Percentiles rank a stretch among this genome's conserved stretches.
These are phyloP conservation scores for Cerrena zonata DNA, from an alignment of 1,284 basidiomycete species.

Conservation along the genomic window DNA sequence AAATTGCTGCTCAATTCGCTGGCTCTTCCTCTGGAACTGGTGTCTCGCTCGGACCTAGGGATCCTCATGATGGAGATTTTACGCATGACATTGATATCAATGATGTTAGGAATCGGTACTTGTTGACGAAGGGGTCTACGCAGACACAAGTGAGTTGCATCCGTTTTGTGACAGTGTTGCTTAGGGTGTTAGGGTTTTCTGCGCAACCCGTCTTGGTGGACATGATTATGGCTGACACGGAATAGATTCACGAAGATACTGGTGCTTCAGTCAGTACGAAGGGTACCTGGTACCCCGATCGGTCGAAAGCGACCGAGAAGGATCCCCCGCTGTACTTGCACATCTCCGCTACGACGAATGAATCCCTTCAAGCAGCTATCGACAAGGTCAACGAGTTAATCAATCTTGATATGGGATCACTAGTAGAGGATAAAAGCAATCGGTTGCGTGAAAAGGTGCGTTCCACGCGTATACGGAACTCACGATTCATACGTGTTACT, in stretches of 20 bases:
- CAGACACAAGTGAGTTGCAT: slow-evolving; percentile 68
- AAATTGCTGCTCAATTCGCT: slow-evolving; percentile 83
- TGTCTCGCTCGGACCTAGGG: slow-evolving; percentile 42
- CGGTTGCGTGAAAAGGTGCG: slow-evolving; percentile 54
- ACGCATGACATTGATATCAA: slow-evolving; percentile 94
- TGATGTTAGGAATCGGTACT: slow-evolving; percentile 90
- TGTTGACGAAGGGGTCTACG: slow-evolving; percentile 90
- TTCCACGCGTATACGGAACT: neutral
- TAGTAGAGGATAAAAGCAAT: slow-evolving; percentile 81
- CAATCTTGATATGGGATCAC: slow-evolving; percentile 76
- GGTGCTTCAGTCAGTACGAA: slow-evolving; percentile 87
- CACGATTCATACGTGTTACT: slow-evolving; percentile 5
- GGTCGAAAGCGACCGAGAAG: slow-evolving; percentile 80
- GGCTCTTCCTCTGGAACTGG: slow-evolving; percentile 37
- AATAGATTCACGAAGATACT: slow-evolving; percentile 82
- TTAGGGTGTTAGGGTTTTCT: slow-evolving; percentile 4
- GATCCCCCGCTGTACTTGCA: slow-evolving; percentile 95
- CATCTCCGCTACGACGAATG: slow-evolving; percentile 78
- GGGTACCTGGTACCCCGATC: slow-evolving; percentile 91
- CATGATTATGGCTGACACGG: neutral
- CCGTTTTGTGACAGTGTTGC: slow-evolving; percentile 2
- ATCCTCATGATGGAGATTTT: slow-evolving; percentile 78
- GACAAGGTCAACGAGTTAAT: slow-evolving; percentile 84
- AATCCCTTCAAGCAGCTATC: slow-evolving; percentile 76
- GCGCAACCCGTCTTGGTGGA: neutral